These are phyloP conservation scores for Trichoderma endophyticum DNA, from an alignment of 2,329 filamentous ascomycete genomes.

Conservation along the genomic window DNA sequence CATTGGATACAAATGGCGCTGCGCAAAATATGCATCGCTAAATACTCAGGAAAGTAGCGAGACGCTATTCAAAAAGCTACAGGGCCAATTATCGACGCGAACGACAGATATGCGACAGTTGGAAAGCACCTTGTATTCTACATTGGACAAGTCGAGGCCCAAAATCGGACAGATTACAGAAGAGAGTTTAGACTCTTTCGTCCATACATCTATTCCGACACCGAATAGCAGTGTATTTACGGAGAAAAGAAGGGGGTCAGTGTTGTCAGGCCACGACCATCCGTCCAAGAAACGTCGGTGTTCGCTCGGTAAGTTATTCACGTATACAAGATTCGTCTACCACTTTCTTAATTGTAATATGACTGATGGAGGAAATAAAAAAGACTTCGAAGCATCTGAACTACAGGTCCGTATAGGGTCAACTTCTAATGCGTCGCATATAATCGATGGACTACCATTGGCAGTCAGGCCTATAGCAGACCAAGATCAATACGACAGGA, in stretches of 20 bases:
- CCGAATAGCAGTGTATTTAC: background rate
- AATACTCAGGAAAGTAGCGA: background rate
- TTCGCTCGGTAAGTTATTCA: background rate
- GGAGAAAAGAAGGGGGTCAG: background rate
- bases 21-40: background rate
- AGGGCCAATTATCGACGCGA: background rate
- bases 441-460: background rate
- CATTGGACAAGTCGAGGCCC: background rate
- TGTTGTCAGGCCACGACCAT: background rate
- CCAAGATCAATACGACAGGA: background rate
- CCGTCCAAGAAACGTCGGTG: background rate
- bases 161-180: background rate
- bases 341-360: background rate
- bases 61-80: background rate
- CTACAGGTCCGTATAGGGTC: background rate
- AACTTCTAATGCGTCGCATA: background rate
- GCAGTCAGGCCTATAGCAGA: background rate
- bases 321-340: background rate
- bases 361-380: background rate
- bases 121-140: background rate
- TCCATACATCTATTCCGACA: background rate
- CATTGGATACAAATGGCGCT: background rate
- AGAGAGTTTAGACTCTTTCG: background rate
- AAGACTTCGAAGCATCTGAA: background rate
- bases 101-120: background rate